These are phyloP conservation scores for Aureobasidium sp. DNA, from an alignment of 2,329 filamentous ascomycete species.

Conservation along the genomic window DNA sequence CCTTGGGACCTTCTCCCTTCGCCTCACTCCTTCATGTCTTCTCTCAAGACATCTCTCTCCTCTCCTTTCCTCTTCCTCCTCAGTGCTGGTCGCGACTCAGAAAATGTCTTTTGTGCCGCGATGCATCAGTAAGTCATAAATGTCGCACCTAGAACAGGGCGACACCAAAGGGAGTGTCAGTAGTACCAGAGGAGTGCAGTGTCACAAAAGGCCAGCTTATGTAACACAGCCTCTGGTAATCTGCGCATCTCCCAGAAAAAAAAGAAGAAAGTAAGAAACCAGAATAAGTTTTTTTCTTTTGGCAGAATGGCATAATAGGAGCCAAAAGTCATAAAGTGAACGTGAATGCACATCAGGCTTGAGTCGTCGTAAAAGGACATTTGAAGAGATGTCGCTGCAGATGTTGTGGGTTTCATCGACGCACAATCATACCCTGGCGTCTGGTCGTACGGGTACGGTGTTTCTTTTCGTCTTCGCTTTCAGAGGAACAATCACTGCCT, in stretches of 20 bases:
- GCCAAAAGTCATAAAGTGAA: not conserved
- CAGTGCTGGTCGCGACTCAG: not conserved
- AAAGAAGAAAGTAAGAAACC: not conserved
- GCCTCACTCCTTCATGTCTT: no score
- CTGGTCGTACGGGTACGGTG: slow-evolving; percentile 38
- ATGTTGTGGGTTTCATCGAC: slow-evolving; percentile 18
- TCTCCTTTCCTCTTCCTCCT: not conserved
- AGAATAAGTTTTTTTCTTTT: not conserved
- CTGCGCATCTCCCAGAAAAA: not conserved
- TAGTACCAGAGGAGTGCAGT: not conserved
- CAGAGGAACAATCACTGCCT: slow-evolving; percentile 60
- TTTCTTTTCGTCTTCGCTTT: slow-evolving; percentile 48
- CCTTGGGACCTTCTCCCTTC: not conserved
- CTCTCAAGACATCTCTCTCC: no score
- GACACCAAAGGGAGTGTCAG: not conserved
- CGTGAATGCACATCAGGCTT: not conserved
- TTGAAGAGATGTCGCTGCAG: not conserved
- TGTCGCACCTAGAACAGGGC: not conserved
- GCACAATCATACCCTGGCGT: slow-evolving; percentile 57
- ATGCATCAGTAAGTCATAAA: not conserved
- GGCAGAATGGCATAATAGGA: not conserved
- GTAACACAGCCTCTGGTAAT: not conserved
- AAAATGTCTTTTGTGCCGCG: not conserved
- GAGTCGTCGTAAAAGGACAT: not conserved
- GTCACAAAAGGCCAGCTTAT: not conserved